These are phyloP conservation scores for Cadophora gregata DNA, from an alignment of 2,329 filamentous ascomycete genomes.

Conservation along the genomic window DNA sequence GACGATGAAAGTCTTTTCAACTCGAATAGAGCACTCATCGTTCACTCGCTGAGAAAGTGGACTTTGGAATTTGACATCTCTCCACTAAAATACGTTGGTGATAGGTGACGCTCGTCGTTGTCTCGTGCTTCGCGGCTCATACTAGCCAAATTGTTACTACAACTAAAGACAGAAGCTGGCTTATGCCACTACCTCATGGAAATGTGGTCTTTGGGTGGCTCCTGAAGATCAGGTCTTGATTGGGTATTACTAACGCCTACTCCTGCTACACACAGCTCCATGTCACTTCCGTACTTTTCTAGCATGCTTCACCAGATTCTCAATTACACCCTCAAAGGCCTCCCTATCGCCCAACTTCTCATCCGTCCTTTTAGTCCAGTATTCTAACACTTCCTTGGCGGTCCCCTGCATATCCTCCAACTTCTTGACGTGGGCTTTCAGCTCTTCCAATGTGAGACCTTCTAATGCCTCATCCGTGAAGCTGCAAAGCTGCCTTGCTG, in stretches of 20 bases:
- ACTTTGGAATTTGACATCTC: too few species aligned
- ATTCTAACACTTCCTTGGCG: conserved; percentile 80
- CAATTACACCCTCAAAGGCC: conserved; percentile 94
- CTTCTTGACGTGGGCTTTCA: conserved; percentile 72
- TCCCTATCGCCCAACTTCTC: conserved; percentile 90
- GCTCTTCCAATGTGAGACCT: conserved; percentile 79
- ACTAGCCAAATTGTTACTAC: too few species aligned
- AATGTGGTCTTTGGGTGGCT: too few species aligned
- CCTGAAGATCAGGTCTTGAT: background rate
- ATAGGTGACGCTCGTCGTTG: too few species aligned
- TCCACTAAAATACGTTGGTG: too few species aligned
- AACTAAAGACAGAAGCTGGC: too few species aligned
- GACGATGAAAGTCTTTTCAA: too few species aligned
- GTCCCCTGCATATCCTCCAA: conserved; percentile 72
- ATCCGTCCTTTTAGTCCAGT: conserved; percentile 86
- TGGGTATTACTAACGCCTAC: conserved; percentile 12
- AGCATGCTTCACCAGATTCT: conserved; percentile 92
- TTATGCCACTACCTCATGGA: too few species aligned
- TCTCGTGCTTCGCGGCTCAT: too few species aligned
- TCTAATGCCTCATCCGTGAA: conserved; percentile 84
- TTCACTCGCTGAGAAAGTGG: too few species aligned
- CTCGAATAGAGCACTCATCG: too few species aligned
- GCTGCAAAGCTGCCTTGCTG: conserved; percentile 77
- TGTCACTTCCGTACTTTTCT: conserved; percentile 78
- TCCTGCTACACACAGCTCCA: background rate